Base-by-base conservation (phyloP, 345 rosid genomes). In the Eutrema heterophyllum region DNA sequence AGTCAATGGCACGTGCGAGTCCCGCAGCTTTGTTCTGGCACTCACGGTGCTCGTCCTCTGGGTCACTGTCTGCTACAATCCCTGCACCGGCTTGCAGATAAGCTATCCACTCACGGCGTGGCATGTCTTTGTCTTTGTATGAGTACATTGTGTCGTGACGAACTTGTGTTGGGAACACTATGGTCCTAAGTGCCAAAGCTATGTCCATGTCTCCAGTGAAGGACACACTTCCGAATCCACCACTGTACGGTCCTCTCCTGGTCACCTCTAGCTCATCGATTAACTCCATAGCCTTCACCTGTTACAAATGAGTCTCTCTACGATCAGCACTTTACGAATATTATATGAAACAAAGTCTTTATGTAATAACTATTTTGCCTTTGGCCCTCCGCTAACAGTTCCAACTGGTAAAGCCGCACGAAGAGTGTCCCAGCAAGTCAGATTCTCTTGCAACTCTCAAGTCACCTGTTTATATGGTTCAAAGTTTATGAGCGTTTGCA, bases 331-430 rank as follows among this genome's bases (percentile, higher is more conserved):
- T 30, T 4, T 4, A 58, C 14, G 44, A n/a, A 8, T 18, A 45
- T 5, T 5, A 7, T 13, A 21, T 13, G n/a, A 38, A 68, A 54
- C 48, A 24, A 10, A 51, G 24, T 51, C 14, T 44, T 62, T 40
- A 45, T 43, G 36, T 29, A 7, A 56, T 15, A n/a, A 43, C 2
- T 46, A 12, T 1, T 4, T 26, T 67, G 82, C 98, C 96, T 93
- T 93, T 33, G 97, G 96, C 27, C 96, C 97, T 64, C 98, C 98
- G 41, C 98, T 90, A 71, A 93, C 97, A 13, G 97, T 93, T 40
- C 97, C 95, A 52, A 90, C 96, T 4, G 98, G 98, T 46, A 93
- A 74, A 30, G 98, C 97, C 16, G 93, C 86, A 7, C 98, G 92
- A 72, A 92, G 83, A 24, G 71, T 89, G 81, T 92, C 95, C 98